Conservation (phyloP, 139 green algal genomes). For the Marvania coccoides region DNA sequence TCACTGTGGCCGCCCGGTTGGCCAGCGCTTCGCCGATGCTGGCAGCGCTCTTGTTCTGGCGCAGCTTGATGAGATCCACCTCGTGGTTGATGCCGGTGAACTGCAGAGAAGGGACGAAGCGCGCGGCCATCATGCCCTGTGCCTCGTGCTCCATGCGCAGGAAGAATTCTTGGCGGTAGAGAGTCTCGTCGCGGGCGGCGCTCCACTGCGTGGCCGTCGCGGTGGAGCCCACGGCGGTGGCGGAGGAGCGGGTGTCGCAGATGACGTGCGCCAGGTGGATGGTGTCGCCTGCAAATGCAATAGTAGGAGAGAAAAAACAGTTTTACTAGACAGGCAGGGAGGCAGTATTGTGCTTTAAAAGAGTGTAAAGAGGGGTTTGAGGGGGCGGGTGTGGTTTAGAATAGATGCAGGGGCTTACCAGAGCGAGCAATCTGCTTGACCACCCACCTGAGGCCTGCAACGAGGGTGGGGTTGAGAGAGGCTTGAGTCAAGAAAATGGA, state of each 20-base stretch:
- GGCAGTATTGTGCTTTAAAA: too few species aligned
- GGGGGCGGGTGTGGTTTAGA: too few species aligned
- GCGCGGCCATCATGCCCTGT: slow-evolving; percentile 17
- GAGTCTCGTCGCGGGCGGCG: slow-evolving; percentile 3
- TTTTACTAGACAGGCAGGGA: background rate
- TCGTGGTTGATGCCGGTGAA: slow-evolving; percentile 14
- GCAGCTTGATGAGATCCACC: slow-evolving; percentile 14
- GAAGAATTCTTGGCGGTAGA: slow-evolving; percentile 3
- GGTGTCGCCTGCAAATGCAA: slow-evolving; percentile 27
- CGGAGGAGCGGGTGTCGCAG: slow-evolving; percentile 7
- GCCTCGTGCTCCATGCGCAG: slow-evolving; percentile 16
- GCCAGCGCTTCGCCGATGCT: slow-evolving; percentile 26
- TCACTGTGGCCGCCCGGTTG: slow-evolving; percentile 2
- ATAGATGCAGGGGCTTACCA: too few species aligned
- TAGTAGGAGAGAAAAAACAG: too few species aligned
- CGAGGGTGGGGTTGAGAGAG: too few species aligned
- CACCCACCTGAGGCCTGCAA: background rate
- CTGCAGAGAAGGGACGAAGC: slow-evolving; percentile 20
- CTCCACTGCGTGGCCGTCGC: slow-evolving; percentile 17
- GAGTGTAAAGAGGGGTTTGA: too few species aligned
- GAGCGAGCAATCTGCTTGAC: background rate
- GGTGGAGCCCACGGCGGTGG: slow-evolving; percentile 19
- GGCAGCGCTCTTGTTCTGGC: slow-evolving; percentile 15
- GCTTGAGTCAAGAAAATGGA: too few species aligned
- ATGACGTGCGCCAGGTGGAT: slow-evolving; percentile 27